A percentile compares a stretch with the other conserved stretches of the same genome.
Evolutionary conservation across 169 alveolate genomes (phyloP).

Genomic region (Cryptosporidium canis): DNA sequence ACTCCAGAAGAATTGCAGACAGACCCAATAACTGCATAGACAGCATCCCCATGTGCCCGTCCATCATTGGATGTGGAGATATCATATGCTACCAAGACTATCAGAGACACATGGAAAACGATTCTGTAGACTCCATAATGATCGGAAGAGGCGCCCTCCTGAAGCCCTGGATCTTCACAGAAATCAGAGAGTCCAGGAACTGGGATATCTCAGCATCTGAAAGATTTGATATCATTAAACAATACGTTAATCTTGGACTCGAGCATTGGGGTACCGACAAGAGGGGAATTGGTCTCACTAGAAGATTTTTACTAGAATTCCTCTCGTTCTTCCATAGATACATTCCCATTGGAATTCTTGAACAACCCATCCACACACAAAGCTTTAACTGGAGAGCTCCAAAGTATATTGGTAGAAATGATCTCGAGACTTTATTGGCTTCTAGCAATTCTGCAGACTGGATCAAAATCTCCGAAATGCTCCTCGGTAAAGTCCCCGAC

Average conservation of each 20-base stretch:
- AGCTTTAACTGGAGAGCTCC: conserved; percentile 82
- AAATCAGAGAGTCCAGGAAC: conserved; percentile 78
- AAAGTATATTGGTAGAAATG: conserved; percentile 83
- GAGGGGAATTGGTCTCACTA: conserved; percentile 84
- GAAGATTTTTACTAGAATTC: conserved; percentile 83
- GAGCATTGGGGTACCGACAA: conserved; percentile 89
- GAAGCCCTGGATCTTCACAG: conserved; percentile 89
- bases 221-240: conserved; percentile 81
- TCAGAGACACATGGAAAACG: conserved; percentile 47
- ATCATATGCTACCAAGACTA: conserved; percentile 75
- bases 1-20: neutral
- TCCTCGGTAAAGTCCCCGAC: conserved; percentile 84
- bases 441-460: conserved; percentile 80
- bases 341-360: conserved; percentile 83
- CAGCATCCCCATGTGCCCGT: conserved; percentile 23
- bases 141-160: conserved; percentile 87
- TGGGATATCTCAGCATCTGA: conserved; percentile 87
- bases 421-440: conserved; percentile 82
- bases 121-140: conserved; percentile 78
- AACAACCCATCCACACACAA: conserved; percentile 75
- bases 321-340: conserved; percentile 83
- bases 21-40: neutral
- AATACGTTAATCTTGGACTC: conserved; percentile 80
- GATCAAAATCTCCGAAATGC: conserved; percentile 84
- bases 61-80: conserved; percentile 85